A percentile compares a stretch with the other conserved stretches of the same genome.
Conservation (phyloP, 2,329 filamentous ascomycete genomes). For the Monosporascus sp. region DNA sequence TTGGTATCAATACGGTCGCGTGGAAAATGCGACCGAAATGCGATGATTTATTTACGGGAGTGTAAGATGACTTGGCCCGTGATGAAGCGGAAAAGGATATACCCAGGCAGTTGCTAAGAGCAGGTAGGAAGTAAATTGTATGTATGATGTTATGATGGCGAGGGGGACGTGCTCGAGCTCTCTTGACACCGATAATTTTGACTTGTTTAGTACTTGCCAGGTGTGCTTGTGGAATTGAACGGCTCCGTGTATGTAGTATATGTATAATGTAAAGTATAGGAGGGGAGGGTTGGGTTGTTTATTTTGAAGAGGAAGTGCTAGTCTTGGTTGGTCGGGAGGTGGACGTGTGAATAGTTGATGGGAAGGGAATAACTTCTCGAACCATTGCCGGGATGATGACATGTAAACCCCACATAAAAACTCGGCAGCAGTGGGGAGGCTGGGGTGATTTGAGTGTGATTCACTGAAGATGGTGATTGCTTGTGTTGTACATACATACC, state of each 20-base stretch:
- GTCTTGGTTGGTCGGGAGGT: neutral
- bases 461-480: too few relatives aligned
- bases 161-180: neutral
- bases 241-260: neutral
- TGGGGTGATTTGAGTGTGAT: neutral
- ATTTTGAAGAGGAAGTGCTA: neutral
- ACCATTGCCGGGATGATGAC: neutral
- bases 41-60: conserved; percentile 16
- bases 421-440: too few relatives aligned
- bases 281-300: conserved; percentile 4
- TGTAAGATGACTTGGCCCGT: conserved; percentile 14
- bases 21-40: conserved; percentile 25
- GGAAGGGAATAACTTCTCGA: neutral
- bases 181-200: too few relatives aligned
- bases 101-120: neutral
- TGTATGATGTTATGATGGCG: neutral
- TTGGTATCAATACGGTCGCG: conserved; percentile 26
- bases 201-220: neutral
- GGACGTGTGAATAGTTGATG: neutral
- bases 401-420: neutral
- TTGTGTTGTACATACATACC: too few relatives aligned
- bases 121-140: neutral
- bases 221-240: neutral
- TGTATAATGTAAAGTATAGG: conserved; percentile 3
- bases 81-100: conserved; percentile 9